A percentile compares a stretch with the other conserved stretches of the same genome.
These are phyloP conservation scores for Dianthus caryophyllus DNA, from an alignment of 148 eudicot species.

Conservation along the genomic window DNA sequence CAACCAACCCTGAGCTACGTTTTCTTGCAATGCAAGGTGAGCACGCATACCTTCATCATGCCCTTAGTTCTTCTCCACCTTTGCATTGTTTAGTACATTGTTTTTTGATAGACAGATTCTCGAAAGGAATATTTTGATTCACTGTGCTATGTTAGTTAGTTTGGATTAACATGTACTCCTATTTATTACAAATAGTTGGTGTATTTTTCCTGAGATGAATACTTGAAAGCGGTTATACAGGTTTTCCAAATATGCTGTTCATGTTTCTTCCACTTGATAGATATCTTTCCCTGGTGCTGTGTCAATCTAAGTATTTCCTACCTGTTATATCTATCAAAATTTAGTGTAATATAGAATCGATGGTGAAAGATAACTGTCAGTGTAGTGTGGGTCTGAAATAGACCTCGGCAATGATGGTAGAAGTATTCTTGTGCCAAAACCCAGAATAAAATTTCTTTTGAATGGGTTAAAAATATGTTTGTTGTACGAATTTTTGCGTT, in stretches of 20 bases:
- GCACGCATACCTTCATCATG: not conserved
- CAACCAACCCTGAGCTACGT: conserved; percentile 60
- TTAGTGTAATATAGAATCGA: not conserved
- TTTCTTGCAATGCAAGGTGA: conserved; percentile 73
- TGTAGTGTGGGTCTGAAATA: not conserved
- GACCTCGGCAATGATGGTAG: not conserved
- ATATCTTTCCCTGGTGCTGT: too few relatives aligned
- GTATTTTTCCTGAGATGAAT: not conserved
- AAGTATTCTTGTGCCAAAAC: not conserved
- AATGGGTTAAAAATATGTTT: not conserved
- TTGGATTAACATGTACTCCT: not conserved
- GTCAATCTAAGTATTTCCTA: too few relatives aligned
- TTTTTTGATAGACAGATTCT: not conserved
- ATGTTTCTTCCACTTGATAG: not conserved
- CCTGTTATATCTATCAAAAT: not conserved
- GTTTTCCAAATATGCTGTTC: not conserved
- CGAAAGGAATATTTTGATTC: not conserved
- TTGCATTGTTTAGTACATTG: not conserved
- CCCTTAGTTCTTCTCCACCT: not conserved
- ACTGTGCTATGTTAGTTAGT: not conserved
- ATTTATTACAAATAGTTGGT: not conserved
- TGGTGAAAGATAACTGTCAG: not conserved
- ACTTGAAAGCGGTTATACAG: not conserved
- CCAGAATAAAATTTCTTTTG: not conserved
- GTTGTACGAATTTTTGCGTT: not conserved